A percentile compares a stretch with the other conserved stretches of the same genome.
Conservation (phyloP, 2,329 filamentous ascomycete genomes). For the Didymella lethalis region DNA sequence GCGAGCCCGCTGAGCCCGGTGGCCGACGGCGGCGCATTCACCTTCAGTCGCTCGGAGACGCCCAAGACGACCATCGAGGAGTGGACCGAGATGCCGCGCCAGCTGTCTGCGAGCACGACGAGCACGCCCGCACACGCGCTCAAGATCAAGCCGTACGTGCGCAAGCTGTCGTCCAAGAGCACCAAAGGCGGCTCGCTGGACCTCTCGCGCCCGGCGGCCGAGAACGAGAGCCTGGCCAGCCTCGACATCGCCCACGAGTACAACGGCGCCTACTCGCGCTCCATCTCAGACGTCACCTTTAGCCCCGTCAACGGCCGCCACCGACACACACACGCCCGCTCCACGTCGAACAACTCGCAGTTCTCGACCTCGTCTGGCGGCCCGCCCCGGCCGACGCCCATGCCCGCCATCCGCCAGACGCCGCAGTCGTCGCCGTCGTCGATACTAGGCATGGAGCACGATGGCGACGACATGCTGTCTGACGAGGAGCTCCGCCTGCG, state of each 20-base stretch:
- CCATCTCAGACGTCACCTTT: constrained; percentile 56
- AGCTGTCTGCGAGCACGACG: constrained; percentile 35
- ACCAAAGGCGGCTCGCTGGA: constrained; percentile 57
- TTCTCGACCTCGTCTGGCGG: constrained; percentile 60
- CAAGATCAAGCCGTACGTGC: constrained; percentile 65
- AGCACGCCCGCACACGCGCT: constrained; percentile 28
- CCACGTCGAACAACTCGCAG: constrained; percentile 64
- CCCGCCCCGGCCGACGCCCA: constrained; percentile 58
- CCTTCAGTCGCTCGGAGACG: constrained; percentile 47
- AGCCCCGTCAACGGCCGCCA: constrained; percentile 50
- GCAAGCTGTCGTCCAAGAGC: constrained; percentile 61
- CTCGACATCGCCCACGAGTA: constrained; percentile 62
- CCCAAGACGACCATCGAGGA: constrained; percentile 47
- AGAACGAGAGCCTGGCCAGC: constrained; percentile 61
- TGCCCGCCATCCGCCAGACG: constrained; percentile 64
- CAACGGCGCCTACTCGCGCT: constrained; percentile 45
- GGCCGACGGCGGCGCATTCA: constrained; percentile 37
- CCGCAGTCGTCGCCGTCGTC: constrained; percentile 62
- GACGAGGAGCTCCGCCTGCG: constrained; percentile 56
- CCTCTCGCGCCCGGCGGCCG: constrained; percentile 62
- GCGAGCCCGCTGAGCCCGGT: constrained; percentile 46
- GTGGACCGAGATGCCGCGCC: constrained; percentile 38
- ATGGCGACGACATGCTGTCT: constrained; percentile 56
- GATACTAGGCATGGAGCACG: constrained; percentile 55
- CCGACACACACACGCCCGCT: constrained; percentile 56